Evolutionary conservation across 2,329 filamentous ascomycete species (phyloP).

Genomic region (Drechslerella dactyloides): DNA sequence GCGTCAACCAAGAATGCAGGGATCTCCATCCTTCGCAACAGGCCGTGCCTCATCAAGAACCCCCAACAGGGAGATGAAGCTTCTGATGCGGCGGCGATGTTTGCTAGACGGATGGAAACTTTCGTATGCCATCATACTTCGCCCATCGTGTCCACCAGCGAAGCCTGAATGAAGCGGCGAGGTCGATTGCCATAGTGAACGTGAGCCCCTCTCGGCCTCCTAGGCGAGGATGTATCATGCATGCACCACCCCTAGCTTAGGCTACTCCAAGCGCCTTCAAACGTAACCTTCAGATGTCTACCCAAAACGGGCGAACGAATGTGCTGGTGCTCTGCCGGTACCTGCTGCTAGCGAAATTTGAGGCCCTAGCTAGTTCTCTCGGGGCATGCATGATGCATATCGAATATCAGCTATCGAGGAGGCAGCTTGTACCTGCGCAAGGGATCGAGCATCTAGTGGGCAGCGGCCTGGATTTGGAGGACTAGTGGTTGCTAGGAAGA

Average conservation of each 20-base stretch:
- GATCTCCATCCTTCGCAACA: not conserved
- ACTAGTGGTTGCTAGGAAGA: not conserved
- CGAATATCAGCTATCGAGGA: constrained; percentile 11
- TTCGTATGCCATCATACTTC: not conserved
- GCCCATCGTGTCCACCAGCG: no score
- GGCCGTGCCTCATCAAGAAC: not conserved
- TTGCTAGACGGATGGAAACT: no score
- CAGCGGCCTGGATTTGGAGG: not conserved
- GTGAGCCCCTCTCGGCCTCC: constrained; percentile 42
- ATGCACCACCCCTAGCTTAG: constrained; percentile 20
- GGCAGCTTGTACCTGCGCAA: constrained; percentile 13
- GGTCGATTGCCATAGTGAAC: constrained; percentile 33
- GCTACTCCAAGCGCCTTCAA: constrained; percentile 20
- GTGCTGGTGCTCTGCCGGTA: not conserved
- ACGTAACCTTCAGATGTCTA: constrained; percentile 31
- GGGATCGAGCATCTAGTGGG: not conserved
- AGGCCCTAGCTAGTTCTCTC: constrained; percentile 26
- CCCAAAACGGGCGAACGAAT: constrained; percentile 30
- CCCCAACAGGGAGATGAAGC: not conserved
- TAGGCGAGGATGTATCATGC: constrained; percentile 50
- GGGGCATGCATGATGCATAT: constrained; percentile 48
- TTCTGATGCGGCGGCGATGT: no score
- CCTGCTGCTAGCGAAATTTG: not conserved
- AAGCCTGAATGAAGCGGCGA: not conserved
- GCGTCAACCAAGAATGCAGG: not conserved